A percentile compares a stretch with the other conserved stretches of the same genome.
Evolutionary conservation across 2,329 filamentous ascomycete genomes (phyloP).

Genomic region (Cordyceps cateniannulata): DNA sequence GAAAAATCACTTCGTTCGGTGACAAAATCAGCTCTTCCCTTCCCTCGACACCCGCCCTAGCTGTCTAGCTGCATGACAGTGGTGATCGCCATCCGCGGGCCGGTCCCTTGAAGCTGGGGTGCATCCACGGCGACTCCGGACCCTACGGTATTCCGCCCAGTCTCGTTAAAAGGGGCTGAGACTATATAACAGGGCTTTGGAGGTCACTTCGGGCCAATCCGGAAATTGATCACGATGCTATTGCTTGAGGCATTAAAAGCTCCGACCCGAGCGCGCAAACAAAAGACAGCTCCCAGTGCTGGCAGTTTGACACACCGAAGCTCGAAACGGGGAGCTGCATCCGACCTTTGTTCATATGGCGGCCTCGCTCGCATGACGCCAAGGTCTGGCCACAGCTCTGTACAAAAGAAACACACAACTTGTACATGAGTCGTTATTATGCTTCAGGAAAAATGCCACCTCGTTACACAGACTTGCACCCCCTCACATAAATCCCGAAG

Average conservation of each 20-base stretch:
- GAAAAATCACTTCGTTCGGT: not conserved
- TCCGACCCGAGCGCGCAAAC: not conserved
- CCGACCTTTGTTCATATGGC: not conserved
- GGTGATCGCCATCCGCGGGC: conserved; percentile 1
- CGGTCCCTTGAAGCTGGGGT: conserved; percentile 1
- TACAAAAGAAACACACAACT: not conserved
- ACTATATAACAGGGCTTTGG: not conserved
- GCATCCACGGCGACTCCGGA: not conserved
- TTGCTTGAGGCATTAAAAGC: conserved; percentile 7
- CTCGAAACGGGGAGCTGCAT: not conserved
- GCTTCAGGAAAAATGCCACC: not conserved
- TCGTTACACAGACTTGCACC: not conserved
- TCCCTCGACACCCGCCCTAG: not conserved
- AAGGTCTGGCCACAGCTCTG: not conserved
- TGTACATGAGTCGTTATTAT: not conserved
- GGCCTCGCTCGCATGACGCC: not conserved
- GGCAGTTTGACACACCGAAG: not conserved
- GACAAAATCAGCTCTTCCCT: not conserved
- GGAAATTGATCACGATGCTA: not conserved
- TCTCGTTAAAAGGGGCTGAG: not conserved
- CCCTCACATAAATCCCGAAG: not conserved
- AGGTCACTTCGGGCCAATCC: not conserved
- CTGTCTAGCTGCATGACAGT: not conserved
- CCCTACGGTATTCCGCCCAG: not conserved
- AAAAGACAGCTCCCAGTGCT: not conserved